These are phyloP conservation scores for Dictyostelium discoideum DNA, from an alignment of 78 protist species.

Conservation along the genomic window dicty_2.7 NC_007089.4:831001-831500, in stretches of 20 bases:
- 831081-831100: neutral
- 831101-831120: neutral
- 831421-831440: neutral
- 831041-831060: neutral
- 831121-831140: neutral
- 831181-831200: neutral
- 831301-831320: neutral
- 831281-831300: neutral
- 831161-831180: neutral
- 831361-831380: neutral
- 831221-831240: neutral
- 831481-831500: neutral
- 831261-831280: neutral
- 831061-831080: neutral
- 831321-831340: neutral
- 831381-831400: neutral
- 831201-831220: neutral
- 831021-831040: neutral
- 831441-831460: neutral
- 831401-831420: neutral
- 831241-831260: neutral
- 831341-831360: neutral
- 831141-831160: neutral
- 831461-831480: neutral
- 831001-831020: slow-evolving; percentile 3